phyloP scores from a whole-genome alignment of 192 early-diverging fungal species.

The Coemansia sp. region DNA sequence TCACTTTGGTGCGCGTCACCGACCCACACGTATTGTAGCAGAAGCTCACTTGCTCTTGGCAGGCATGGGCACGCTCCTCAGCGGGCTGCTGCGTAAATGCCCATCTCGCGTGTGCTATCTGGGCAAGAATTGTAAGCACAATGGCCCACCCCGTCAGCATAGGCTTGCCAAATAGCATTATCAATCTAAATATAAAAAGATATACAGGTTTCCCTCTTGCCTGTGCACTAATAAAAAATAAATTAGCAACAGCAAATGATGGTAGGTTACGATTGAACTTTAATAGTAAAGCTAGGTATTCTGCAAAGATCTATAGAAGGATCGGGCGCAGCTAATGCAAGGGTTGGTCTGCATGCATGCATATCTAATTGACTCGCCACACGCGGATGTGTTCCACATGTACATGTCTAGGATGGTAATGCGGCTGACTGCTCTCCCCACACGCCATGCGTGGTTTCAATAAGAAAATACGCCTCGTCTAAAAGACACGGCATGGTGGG shows the following conservation, averaged over 20 bases:
- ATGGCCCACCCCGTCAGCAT: background rate
- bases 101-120: constrained; percentile 28
- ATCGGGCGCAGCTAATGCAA: background rate
- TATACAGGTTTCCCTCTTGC: background rate
- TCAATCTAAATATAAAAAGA: background rate
- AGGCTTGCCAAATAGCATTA: background rate
- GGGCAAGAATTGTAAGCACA: constrained; percentile 2
- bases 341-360: background rate
- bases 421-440: background rate
- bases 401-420: background rate
- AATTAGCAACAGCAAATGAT: background rate
- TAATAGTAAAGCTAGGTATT: background rate
- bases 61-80: constrained; percentile 39
- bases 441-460: background rate
- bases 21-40: constrained; percentile 48
- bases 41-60: constrained; percentile 52
- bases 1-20: constrained; percentile 28
- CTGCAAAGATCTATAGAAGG: background rate
- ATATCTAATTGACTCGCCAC: background rate
- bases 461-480: background rate
- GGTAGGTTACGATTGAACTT: background rate
- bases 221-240: background rate
- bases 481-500: background rate
- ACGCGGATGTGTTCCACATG: background rate
- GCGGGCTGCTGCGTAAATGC: constrained; percentile 39